Conservation (phyloP, 2,329 filamentous ascomycete genomes). For the Fusarium acutatum region DNA sequence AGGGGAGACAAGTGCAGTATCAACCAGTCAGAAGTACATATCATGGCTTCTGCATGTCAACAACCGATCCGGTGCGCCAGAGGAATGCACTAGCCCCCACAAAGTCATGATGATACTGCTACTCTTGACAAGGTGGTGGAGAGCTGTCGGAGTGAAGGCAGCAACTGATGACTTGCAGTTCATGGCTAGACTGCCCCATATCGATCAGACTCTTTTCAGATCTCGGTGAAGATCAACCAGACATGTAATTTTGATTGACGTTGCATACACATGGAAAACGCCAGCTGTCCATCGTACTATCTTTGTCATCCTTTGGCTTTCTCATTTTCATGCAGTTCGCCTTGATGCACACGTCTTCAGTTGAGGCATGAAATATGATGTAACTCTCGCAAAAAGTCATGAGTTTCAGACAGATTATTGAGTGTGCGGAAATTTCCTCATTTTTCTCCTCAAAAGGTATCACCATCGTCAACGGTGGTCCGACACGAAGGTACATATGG, state of each 20-base stretch:
- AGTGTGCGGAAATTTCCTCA: neutral
- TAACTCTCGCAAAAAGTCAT: neutral
- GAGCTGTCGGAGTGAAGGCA: neutral
- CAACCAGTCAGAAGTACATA: constrained; percentile 30
- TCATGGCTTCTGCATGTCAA: constrained; percentile 11
- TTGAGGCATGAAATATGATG: constrained; percentile 25
- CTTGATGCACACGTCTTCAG: constrained; percentile 19
- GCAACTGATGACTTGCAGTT: constrained; percentile 20
- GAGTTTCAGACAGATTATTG: neutral
- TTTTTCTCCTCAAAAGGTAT: constrained; percentile 20
- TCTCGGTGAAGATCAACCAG: constrained; percentile 19
- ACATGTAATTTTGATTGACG: constrained; percentile 5
- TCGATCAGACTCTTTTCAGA: constrained; percentile 10
- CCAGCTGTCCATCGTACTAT: constrained; percentile 36
- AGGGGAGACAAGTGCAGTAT: constrained; percentile 22
- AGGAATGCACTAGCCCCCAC: constrained; percentile 22
- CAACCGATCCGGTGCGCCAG: constrained; percentile 24
- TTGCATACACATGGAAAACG: constrained; percentile 23
- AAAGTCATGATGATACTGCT: neutral
- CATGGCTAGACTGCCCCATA: constrained; percentile 5
- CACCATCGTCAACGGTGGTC: constrained; percentile 5
- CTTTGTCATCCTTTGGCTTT: constrained; percentile 22
- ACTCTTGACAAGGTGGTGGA: neutral
- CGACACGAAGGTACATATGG: neutral
- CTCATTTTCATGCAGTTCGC: constrained; percentile 12